Evolutionary conservation across 2,329 filamentous ascomycete species (phyloP).

Genomic region (Botrytis hyacinthi): DNA sequence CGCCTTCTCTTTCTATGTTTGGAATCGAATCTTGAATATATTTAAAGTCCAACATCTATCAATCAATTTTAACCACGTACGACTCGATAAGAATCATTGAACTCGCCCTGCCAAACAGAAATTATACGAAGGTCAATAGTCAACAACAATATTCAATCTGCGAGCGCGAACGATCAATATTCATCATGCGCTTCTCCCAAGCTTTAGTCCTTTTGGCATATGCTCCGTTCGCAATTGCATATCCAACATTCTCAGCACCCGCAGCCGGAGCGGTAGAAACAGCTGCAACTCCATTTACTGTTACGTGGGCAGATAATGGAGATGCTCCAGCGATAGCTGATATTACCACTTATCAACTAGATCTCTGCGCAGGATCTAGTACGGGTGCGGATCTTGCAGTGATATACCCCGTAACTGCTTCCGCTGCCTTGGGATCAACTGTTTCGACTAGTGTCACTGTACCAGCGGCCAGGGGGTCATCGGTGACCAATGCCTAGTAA

Average conservation of each 20-base stretch:
- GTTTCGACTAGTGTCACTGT: slow-evolving; percentile 31
- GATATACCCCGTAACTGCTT: background rate
- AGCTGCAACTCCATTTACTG: slow-evolving; percentile 50
- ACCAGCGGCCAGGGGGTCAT: slow-evolving; percentile 32
- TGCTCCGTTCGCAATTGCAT: slow-evolving; percentile 32
- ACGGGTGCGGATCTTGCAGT: slow-evolving; percentile 35
- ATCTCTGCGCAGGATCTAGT: slow-evolving; percentile 61
- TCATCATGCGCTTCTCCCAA: slow-evolving; percentile 30
- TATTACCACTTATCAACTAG: slow-evolving; percentile 55
- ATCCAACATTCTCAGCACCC: slow-evolving; percentile 50
- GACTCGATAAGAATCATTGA: background rate
- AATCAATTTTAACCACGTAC: background rate
- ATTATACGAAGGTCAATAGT: background rate
- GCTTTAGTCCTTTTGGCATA: slow-evolving; percentile 28
- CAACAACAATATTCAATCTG: background rate
- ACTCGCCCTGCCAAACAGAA: background rate
- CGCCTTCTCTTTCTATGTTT: background rate
- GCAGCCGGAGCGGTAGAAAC: slow-evolving; percentile 49
- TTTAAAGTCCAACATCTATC: background rate
- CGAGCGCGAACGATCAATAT: background rate
- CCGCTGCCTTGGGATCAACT: slow-evolving; percentile 1
- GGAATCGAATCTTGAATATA: background rate
- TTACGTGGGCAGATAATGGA: slow-evolving; percentile 57
- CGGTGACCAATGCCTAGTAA: slow-evolving; percentile 39
- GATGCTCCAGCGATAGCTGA: slow-evolving; percentile 49